These are phyloP conservation scores for Cyclanthera cordifolia DNA, from an alignment of 306 rosid species.

Conservation along the genomic window DNA sequence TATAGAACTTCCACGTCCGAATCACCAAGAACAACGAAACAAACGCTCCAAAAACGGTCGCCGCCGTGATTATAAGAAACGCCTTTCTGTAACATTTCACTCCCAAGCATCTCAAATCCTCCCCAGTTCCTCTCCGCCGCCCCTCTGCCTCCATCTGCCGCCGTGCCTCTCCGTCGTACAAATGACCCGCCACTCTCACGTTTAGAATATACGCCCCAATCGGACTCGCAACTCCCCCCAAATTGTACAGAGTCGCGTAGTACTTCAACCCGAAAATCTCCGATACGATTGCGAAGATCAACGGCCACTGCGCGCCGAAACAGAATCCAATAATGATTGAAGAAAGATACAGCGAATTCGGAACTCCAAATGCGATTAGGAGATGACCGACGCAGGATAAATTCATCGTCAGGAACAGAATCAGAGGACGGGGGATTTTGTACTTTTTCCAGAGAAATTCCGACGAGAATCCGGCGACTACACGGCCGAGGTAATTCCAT, in stretches of 20 bases:
- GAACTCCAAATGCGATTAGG: conserved; percentile 42
- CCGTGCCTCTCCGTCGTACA: conserved; percentile 49
- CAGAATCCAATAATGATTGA: conserved; percentile 51
- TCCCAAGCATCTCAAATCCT: conserved; percentile 40
- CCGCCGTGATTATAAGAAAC: conserved; percentile 40
- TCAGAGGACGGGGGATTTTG: conserved; percentile 48
- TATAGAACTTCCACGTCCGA: conserved; percentile 44
- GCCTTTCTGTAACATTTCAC: conserved; percentile 34
- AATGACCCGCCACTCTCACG: conserved; percentile 41
- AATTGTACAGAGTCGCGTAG: conserved; percentile 43
- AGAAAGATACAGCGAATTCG: conserved; percentile 42
- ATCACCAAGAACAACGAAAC: conserved; percentile 43
- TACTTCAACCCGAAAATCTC: conserved; percentile 63
- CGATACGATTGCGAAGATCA: conserved; percentile 53
- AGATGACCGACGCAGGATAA: conserved; percentile 50
- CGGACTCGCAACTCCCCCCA: conserved; percentile 45
- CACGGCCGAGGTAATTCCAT: conserved; percentile 64
- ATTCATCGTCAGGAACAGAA: conserved; percentile 38
- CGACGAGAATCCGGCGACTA: conserved; percentile 33
- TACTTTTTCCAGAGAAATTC: conserved; percentile 40
- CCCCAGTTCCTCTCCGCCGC: conserved; percentile 18
- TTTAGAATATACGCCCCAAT: conserved; percentile 44
- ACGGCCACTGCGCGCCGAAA: conserved; percentile 60
- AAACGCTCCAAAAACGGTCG: conserved; percentile 30
- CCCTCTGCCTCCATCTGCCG: conserved; percentile 35